Conservation (phyloP, 179 eudicot genomes). For the Dionaea muscipula region DNA sequence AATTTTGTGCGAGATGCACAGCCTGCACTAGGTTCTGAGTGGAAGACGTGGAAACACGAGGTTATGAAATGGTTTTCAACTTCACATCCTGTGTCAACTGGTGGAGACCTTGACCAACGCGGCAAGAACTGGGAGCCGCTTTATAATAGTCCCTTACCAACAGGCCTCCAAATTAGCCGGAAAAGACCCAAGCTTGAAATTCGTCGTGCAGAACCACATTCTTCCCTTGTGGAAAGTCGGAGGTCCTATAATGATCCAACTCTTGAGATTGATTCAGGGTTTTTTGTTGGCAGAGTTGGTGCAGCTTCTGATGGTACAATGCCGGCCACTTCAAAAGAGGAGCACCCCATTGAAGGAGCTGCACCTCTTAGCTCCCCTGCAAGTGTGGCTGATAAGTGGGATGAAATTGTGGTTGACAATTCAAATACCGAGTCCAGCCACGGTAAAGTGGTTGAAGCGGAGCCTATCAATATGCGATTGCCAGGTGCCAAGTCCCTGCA, state of each 20-base stretch:
- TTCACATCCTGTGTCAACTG: slow-evolving; percentile 29
- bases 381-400: slow-evolving; percentile 30
- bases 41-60: slow-evolving; percentile 77
- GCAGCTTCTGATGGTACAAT: slow-evolving; percentile 17
- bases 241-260: slow-evolving; percentile 24
- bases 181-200: slow-evolving; percentile 97
- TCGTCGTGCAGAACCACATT: slow-evolving; percentile 86
- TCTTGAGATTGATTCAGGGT: slow-evolving; percentile 40
- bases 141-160: slow-evolving; percentile 23
- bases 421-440: slow-evolving; percentile 25
- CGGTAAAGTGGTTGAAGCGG: slow-evolving; percentile 19
- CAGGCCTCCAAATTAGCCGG: slow-evolving; percentile 40
- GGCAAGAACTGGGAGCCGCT: slow-evolving; percentile 20
- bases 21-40: slow-evolving; percentile 48
- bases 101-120: slow-evolving; percentile 28
- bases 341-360: slow-evolving; percentile 17
- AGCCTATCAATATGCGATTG: slow-evolving; percentile 21
- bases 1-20: slow-evolving; percentile 36
- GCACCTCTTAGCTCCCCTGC: slow-evolving; percentile 16
- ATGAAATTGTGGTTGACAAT: slow-evolving; percentile 40
- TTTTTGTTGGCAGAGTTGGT: slow-evolving; percentile 31
- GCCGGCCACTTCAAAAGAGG: slow-evolving; percentile 14
- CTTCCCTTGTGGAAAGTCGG: slow-evolving; percentile 27
- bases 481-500: slow-evolving; percentile 19
- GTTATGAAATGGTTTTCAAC: slow-evolving; percentile 55